Evolutionary conservation across 1,284 basidiomycete genomes (phyloP).

Genomic region (Sporisorium sorghi): DNA sequence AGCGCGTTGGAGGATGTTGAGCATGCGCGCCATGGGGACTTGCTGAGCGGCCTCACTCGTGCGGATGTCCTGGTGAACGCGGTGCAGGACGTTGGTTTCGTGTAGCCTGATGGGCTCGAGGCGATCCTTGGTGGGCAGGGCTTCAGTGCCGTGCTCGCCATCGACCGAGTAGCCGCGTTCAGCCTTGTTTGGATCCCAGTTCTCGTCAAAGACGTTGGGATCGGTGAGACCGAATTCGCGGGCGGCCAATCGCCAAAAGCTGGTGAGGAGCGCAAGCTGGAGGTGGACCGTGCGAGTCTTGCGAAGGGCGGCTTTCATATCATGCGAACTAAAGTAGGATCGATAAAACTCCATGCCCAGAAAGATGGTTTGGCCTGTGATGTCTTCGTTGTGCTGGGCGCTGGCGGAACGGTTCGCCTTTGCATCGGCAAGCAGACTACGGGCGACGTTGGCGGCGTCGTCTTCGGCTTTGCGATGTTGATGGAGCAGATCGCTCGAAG

Average conservation of each 20-base stretch:
- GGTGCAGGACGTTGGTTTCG: conserved; percentile 50
- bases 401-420: conserved; percentile 23
- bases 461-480: conserved; percentile 29
- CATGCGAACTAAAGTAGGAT: conserved; percentile 70
- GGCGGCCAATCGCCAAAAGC: conserved; percentile 42
- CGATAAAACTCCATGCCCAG: conserved; percentile 70
- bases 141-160: conserved; percentile 62
- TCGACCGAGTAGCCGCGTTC: conserved; percentile 37
- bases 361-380: conserved; percentile 42
- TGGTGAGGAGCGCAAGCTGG: conserved; percentile 33
- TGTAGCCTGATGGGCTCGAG: conserved; percentile 69
- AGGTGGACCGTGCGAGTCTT: conserved; percentile 33
- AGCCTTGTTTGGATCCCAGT: conserved; percentile 17
- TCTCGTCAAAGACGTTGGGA: conserved; percentile 19
- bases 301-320: conserved; percentile 62
- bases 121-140: conserved; percentile 51
- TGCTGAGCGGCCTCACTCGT: conserved; percentile 70
- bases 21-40: conserved; percentile 72
- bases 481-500: conserved; percentile 22
- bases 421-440: conserved; percentile 13
- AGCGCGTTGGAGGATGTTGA: conserved; percentile 72
- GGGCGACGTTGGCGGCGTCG: conserved; percentile 22
- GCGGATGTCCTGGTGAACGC: conserved; percentile 70
- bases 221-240: conserved; percentile 32
- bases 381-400: conserved; percentile 26